A percentile compares a stretch with the other conserved stretches of the same genome.
These are phyloP conservation scores for Coniella lustricola DNA, from an alignment of 2,329 filamentous ascomycete genomes.

Conservation along the genomic window DNA sequence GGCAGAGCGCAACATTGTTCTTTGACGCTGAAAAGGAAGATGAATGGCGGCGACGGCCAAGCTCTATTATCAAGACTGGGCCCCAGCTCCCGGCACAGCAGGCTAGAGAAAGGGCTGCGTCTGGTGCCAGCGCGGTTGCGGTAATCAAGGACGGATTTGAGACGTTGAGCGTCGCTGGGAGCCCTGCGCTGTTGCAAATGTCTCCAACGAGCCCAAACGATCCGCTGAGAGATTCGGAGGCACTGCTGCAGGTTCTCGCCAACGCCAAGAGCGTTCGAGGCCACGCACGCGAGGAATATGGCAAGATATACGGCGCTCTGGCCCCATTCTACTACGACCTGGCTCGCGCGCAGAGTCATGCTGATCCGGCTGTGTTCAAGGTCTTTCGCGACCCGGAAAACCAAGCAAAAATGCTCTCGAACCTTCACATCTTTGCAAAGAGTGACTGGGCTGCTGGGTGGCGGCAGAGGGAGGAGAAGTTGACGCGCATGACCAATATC, in stretches of 20 bases:
- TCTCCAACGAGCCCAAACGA: conserved; percentile 30
- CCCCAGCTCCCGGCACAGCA: neutral
- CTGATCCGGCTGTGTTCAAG: conserved; percentile 78
- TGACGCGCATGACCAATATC: conserved; percentile 67
- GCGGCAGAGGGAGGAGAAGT: conserved; percentile 60
- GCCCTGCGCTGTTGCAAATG: conserved; percentile 16
- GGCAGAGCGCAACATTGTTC: conserved; percentile 7
- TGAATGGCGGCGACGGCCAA: conserved; percentile 16
- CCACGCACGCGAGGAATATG: conserved; percentile 81
- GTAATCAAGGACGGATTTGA: conserved; percentile 64
- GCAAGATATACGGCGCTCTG: conserved; percentile 80
- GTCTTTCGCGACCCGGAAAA: conserved; percentile 82
- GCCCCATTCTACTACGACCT: conserved; percentile 87
- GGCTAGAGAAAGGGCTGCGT: conserved; percentile 22
- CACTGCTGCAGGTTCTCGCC: conserved; percentile 62
- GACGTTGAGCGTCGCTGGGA: conserved; percentile 53
- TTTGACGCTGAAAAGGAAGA: conserved; percentile 49
- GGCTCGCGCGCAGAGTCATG: conserved; percentile 60
- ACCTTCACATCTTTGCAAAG: conserved; percentile 69
- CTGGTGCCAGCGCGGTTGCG: conserved; percentile 24
- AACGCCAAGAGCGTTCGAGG: conserved; percentile 73
- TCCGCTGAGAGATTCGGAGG: conserved; percentile 51
- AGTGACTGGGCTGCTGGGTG: conserved; percentile 77
- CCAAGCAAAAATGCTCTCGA: conserved; percentile 82
- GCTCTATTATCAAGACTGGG: neutral